A percentile compares a stretch with the other conserved stretches of the same genome.
Evolutionary conservation across 768 basidiomycete species (phyloP).

Genomic region (Naematelia aurantialba): DNA sequence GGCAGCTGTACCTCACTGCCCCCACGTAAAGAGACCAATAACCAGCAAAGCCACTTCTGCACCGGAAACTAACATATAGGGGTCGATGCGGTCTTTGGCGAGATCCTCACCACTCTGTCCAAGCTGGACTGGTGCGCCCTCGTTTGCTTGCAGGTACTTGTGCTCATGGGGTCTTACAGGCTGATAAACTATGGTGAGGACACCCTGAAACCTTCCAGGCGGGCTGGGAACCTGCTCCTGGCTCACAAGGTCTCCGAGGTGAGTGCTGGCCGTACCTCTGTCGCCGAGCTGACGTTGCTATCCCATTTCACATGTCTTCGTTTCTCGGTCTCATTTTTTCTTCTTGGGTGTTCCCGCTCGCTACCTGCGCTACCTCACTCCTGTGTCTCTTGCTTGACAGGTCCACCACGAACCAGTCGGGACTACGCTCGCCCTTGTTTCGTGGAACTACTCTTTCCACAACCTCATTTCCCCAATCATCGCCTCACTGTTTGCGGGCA

Average conservation of each 20-base stretch:
- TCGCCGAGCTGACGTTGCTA: too few relatives aligned
- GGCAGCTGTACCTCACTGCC: too few relatives aligned
- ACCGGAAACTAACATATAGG: too few relatives aligned
- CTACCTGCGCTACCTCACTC: too few relatives aligned
- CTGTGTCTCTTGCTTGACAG: slow-evolving; percentile 14
- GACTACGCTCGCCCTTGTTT: slow-evolving; percentile 86
- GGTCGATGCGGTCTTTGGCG: slow-evolving; percentile 88
- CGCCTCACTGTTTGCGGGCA: slow-evolving; percentile 84
- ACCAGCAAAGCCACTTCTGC: too few relatives aligned
- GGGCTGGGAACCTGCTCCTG: slow-evolving; percentile 55
- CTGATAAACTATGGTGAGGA: slow-evolving; percentile 78
- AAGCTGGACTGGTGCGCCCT: slow-evolving; percentile 68
- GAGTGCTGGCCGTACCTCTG: too few relatives aligned
- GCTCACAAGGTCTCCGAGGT: slow-evolving; percentile 51
- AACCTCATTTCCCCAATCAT: slow-evolving; percentile 92
- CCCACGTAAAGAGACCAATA: too few relatives aligned
- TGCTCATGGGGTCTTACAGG: too few relatives aligned
- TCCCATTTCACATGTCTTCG: not conserved
- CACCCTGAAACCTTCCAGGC: slow-evolving; percentile 66
- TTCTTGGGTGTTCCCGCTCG: too few relatives aligned
- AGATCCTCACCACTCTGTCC: slow-evolving; percentile 88
- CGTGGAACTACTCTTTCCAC: slow-evolving; percentile 68
- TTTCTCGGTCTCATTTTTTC: not conserved
- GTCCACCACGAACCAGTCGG: slow-evolving; percentile 79
- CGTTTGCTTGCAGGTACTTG: slow-evolving; percentile 55